Percentiles rank a stretch among this genome's conserved stretches.
Conservation (phyloP, 768 basidiomycete genomes). For the Mycena belliarum region DNA sequence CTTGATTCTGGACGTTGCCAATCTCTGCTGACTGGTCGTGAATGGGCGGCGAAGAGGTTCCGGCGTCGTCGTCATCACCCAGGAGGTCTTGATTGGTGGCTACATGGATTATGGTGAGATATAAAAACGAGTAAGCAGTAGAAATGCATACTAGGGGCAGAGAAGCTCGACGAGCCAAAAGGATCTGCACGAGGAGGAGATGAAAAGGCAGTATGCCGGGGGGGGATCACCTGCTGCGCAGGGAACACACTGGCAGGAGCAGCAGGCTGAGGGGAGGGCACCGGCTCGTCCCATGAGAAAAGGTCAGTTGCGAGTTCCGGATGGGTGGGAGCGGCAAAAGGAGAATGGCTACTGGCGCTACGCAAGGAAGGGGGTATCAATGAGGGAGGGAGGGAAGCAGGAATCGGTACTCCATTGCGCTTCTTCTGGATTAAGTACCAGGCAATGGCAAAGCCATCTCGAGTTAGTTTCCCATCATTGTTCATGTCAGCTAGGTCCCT, state of each 20-base stretch:
- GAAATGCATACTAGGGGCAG: constrained; percentile 28
- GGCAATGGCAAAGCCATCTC: constrained; percentile 94
- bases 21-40: constrained; percentile 84
- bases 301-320: constrained; percentile 47
- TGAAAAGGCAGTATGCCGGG: constrained; percentile 35
- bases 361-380: constrained; percentile 87
- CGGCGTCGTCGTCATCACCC: constrained; percentile 69
- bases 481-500: constrained; percentile 95
- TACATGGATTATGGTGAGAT: constrained; percentile 13
- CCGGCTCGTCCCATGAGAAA: constrained; percentile 57
- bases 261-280: constrained; percentile 44
- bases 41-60: constrained; percentile 48
- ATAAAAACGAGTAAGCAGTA: constrained; percentile 3
- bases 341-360: constrained; percentile 36
- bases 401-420: constrained; percentile 77
- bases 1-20: constrained; percentile 83
- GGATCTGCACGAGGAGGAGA: constrained; percentile 46
- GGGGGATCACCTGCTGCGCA: constrained; percentile 29
- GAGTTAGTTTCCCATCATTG: constrained; percentile 81
- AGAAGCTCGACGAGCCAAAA: constrained; percentile 40
- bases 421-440: constrained; percentile 91
- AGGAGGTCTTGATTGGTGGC: constrained; percentile 55
- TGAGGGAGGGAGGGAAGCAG: constrained; percentile 64
- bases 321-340: constrained; percentile 44
- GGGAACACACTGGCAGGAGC: constrained; percentile 42